A percentile compares a stretch with the other conserved stretches of the same genome.
These are phyloP conservation scores for Pyricularia grisea DNA, from an alignment of 2,329 filamentous ascomycete genomes.

Conservation along the genomic window DNA sequence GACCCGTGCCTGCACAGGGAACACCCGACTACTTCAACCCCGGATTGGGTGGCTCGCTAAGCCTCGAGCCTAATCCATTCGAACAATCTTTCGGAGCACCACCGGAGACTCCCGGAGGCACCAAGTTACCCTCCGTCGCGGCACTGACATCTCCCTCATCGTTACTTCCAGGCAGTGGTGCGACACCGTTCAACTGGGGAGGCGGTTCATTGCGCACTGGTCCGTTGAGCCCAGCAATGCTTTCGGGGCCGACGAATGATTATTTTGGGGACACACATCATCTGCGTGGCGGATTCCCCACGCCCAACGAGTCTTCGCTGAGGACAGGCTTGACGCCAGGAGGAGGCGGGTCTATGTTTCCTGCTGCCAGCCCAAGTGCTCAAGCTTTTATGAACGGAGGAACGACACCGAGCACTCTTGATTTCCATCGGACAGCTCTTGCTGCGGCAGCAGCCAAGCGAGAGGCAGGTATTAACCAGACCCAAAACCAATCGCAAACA, in stretches of 20 bases:
- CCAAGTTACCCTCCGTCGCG: constrained; percentile 80
- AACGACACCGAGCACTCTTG: constrained; percentile 80
- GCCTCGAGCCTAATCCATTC: constrained; percentile 89
- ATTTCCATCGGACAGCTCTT: constrained; percentile 90
- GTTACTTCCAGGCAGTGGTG: constrained; percentile 63
- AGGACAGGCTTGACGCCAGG: constrained; percentile 88
- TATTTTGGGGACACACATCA: constrained; percentile 79
- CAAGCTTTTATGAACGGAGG: constrained; percentile 72
- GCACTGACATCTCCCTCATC: constrained; percentile 84
- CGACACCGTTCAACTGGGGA: constrained; percentile 69
- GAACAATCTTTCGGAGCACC: constrained; percentile 79
- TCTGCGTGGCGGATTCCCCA: constrained; percentile 77
- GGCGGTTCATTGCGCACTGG: constrained; percentile 81
- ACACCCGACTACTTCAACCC: constrained; percentile 62
- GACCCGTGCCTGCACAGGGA: constrained; percentile 34
- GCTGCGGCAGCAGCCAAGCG: constrained; percentile 63
- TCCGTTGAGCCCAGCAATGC: constrained; percentile 93
- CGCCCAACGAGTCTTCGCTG: constrained; percentile 91
- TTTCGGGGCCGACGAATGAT: constrained; percentile 75
- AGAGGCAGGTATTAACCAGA: constrained; percentile 35
- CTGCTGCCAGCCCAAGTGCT: constrained; percentile 78
- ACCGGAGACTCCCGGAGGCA: constrained; percentile 72
- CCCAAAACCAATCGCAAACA: constrained; percentile 26
- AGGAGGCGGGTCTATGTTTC: constrained; percentile 95
- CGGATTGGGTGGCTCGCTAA: constrained; percentile 46